These are phyloP conservation scores for Picea sitchensis DNA, from an alignment of 75 land plant species.

Conservation along the genomic window DNA sequence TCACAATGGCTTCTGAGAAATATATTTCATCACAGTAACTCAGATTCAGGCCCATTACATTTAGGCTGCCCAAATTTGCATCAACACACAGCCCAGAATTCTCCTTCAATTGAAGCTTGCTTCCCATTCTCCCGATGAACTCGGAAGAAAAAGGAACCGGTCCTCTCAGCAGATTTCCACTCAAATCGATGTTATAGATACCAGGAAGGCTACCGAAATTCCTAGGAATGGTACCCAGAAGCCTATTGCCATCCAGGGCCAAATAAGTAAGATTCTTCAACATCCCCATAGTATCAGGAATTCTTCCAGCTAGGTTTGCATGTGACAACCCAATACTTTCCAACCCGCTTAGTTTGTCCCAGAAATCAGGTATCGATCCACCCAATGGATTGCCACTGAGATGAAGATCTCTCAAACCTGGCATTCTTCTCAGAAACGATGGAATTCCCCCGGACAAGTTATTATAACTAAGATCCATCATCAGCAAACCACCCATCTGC, in stretches of 20 bases:
- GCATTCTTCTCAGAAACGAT: background rate
- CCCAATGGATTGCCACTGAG: conserved; percentile 40
- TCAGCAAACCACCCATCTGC: conserved; percentile 9
- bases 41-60: background rate
- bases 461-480: conserved; percentile 37
- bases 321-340: conserved; percentile 39
- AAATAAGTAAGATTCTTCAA: conserved; percentile 43
- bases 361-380: conserved; percentile 25
- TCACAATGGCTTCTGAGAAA: too few relatives aligned
- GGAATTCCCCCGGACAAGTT: conserved; percentile 27
- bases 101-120: conserved; percentile 37
- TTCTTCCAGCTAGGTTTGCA: conserved; percentile 30
- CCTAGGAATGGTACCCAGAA: conserved; percentile 43
- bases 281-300: conserved; percentile 37
- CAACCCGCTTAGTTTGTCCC: conserved; percentile 30
- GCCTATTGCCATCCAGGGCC: conserved; percentile 48
- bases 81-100: conserved; percentile 37
- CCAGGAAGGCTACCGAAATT: background rate
- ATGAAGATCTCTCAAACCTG: conserved; percentile 15
- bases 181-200: background rate
- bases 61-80: background rate
- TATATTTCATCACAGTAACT: background rate
- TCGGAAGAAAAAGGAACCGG: conserved; percentile 50
- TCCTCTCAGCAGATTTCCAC: conserved; percentile 64
- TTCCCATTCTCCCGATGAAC: conserved; percentile 27